Conservation (phyloP, 768 basidiomycete species). For the Mycena sanguinolenta region DNA sequence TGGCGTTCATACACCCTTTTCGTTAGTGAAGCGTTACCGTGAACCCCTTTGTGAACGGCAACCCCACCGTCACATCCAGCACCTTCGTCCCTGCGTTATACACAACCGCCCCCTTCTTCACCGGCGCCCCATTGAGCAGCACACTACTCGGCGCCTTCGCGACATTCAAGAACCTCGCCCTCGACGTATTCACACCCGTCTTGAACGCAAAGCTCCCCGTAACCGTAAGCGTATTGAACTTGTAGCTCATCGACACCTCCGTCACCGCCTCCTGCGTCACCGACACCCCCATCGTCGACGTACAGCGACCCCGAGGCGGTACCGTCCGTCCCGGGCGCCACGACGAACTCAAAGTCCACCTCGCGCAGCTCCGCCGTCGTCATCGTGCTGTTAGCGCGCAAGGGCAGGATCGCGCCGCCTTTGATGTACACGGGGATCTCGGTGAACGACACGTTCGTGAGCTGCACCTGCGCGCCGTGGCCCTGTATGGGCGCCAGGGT, state of each 20-base stretch:
- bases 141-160: conserved; percentile 46
- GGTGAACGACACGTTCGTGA: conserved; percentile 64
- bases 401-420: conserved; percentile 70
- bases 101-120: conserved; percentile 38
- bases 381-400: conserved; percentile 68
- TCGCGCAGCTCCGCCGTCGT: conserved; percentile 70
- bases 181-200: conserved; percentile 52
- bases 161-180: conserved; percentile 54
- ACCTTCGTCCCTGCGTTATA: conserved; percentile 58
- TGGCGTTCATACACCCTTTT: too few species aligned
- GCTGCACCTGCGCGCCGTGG: conserved; percentile 57
- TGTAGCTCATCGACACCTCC: conserved; percentile 50
- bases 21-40: conserved; percentile 43
- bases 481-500: conserved; percentile 64
- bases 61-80: conserved; percentile 57
- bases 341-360: conserved; percentile 73
- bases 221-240: conserved; percentile 45
- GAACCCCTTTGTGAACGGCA: conserved; percentile 53
- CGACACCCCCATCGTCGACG: too few species aligned
- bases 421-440: conserved; percentile 74
- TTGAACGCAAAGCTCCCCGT: conserved; percentile 56
- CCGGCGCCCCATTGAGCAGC: conserved; percentile 44
- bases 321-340: conserved; percentile 75
- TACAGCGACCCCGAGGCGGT: too few species aligned
- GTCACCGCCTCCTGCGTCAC: conserved; percentile 48